Evolutionary conservation across 1,284 basidiomycete species (phyloP), one percentile per base, ranked within the genome.

Genomic region (Leccinum huronense): DNA sequence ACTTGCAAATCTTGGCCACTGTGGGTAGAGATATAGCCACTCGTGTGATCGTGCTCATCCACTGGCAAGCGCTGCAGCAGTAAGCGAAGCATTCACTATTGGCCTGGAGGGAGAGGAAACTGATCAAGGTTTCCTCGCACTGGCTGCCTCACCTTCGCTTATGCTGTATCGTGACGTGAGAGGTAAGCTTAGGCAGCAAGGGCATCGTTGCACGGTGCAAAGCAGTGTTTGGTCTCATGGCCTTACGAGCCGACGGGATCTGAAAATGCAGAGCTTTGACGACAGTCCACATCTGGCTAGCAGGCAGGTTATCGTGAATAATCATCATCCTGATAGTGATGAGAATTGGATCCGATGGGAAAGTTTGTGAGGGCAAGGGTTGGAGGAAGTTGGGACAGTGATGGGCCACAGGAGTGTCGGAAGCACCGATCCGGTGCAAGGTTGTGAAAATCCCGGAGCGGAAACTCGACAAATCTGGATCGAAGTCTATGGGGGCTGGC

Each of bases 181-280:
- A 66, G 53, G 65, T n/a, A 64, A 38, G 36, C 63, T 34, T n/a
- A 42, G 33, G 14, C 36, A 57, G 23, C 42, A 23, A 23, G 8
- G 48, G n/a, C 42, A 59, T n/a, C 78, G 42, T 90, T 54, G 90
- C 83, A 73, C 89, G 83, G 60, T 23, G 23, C 23, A 91, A 91
- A 23, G 92, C 93, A 93, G 71, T 94, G 95, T 71, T 82, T 83
- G 7, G 76, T 70, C 59, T 87, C 83, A 70, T 94, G 90, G 93
- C 23, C 23, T 23, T 23, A 23, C 23, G 23, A 23, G 23, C 13
- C 51, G 14, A 53, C 27, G 73, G 73, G 6, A 85, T 87, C 58
- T 88, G 82, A 31, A 79, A 72, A 71, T 92, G 86, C 14, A 94
- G 72, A 1, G 79, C 27, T 27, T 19, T 16, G 6, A 38, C 77